Base-by-base conservation (phyloP, 352 stramenopile species). In the Phytophthora brassicae region DNA sequence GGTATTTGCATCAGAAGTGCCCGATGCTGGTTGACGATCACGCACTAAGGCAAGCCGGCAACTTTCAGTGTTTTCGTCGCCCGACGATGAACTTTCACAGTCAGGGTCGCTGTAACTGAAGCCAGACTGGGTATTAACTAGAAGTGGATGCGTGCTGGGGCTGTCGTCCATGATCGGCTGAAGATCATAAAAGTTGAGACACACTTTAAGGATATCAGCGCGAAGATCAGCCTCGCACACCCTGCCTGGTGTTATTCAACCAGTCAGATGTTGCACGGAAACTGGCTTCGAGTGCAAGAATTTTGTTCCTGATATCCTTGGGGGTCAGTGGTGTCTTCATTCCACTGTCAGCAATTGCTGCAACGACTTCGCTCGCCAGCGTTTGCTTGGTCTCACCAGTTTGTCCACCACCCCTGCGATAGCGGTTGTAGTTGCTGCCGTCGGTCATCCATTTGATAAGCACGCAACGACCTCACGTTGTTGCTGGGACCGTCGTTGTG, bases 381-480 rank as follows among this genome's bases (percentile, higher is more conserved):
- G n/a, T n/a, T n/a, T n/a, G n/a, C n/a, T n/a, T n/a, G n/a, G n/a
- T n/a, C n/a, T n/a, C n/a, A n/a, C n/a, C n/a, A n/a, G n/a, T n/a
- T n/a, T n/a, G n/a, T n/a, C n/a, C n/a, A n/a, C n/a, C n/a, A n/a
- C n/a, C n/a, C n/a, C n/a, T n/a, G n/a, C n/a, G n/a, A n/a, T n/a
- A n/a, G n/a, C n/a, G n/a, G n/a, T n/a, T n/a, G n/a, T n/a, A n/a
- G n/a, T n/a, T n/a, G n/a, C n/a, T n/a, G n/a, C n/a, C n/a, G n/a
- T n/a, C n/a, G 17, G 52, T 60, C 23, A 60, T 33, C 31, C 52
- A 60, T 1, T 51, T 38, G 26, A 60, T 43, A 13, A 60, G 22
- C 13, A 52, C 28, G 19, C 41, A 60, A 46, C 4, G 31, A 60
- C 28, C 41, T 52, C 12, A 52, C 29, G 4, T 14, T 38, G 20